Percentiles rank a stretch among this genome's conserved stretches.
Conservation (phyloP, 2,329 filamentous ascomycete species). For the Curvularia spicifera region DNA sequence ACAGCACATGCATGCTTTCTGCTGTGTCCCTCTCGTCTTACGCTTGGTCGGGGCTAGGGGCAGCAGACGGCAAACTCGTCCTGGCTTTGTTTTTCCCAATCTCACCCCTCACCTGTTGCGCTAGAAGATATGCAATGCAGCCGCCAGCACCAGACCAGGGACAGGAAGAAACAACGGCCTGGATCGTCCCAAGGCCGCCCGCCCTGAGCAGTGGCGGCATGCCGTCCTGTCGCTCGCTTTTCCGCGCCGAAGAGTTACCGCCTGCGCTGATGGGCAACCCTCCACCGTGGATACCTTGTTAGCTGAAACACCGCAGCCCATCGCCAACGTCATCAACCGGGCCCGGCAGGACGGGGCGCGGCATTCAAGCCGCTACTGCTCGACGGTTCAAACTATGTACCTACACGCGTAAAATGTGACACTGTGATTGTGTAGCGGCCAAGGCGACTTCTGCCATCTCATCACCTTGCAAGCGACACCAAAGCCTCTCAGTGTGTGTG, state of each 20-base stretch:
- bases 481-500: slow-evolving; percentile 3
- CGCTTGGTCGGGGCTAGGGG: not conserved
- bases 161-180: slow-evolving; percentile 10
- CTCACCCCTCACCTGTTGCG: slow-evolving; percentile 6
- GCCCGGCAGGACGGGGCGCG: slow-evolving; percentile 8
- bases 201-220: slow-evolving; percentile 7
- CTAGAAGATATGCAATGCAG: slow-evolving; percentile 20
- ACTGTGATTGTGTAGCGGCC: slow-evolving; percentile 11
- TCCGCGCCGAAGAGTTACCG: not conserved
- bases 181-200: slow-evolving; percentile 5
- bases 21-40: not conserved
- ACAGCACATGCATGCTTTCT: not conserved
- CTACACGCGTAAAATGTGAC: slow-evolving; percentile 2
- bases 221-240: slow-evolving; percentile 6
- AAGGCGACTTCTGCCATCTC: slow-evolving; percentile 24
- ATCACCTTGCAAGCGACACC: slow-evolving; percentile 23
- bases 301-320: slow-evolving; percentile 25
- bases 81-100: not conserved
- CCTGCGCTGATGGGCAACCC: slow-evolving; percentile 11
- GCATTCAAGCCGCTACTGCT: slow-evolving; percentile 21
- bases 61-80: not conserved
- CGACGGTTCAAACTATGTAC: slow-evolving; percentile 23
- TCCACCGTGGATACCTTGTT: slow-evolving; percentile 27
- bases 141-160: slow-evolving; percentile 20
- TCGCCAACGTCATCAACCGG: slow-evolving; percentile 34